Evolutionary conservation across 2,329 filamentous ascomycete genomes (phyloP), one percentile per base, ranked within the genome.

Genomic region (Eutypella sp.): DNA sequence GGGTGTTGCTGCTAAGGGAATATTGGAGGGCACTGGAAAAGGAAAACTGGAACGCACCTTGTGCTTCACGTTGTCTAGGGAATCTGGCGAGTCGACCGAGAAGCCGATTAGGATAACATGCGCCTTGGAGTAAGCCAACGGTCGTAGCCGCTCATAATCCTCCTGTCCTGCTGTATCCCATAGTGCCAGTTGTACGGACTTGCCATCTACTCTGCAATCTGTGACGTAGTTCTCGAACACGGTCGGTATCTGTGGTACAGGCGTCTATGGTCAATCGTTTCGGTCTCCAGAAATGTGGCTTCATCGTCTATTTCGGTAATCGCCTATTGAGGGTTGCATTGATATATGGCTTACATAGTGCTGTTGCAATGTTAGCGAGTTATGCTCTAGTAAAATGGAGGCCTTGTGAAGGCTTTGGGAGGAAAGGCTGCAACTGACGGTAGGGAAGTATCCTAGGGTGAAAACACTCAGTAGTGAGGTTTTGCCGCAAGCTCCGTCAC

Each of bases 141-240:
- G 93, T 53, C 93, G 86, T 71, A 99, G 75, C 65, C 93, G 81
- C 69, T 99, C 93, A 67, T 99, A 99, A 66, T 99, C 93, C 78
- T 99, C 93, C 69, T 99, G 93, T 49, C 93, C 93, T 42, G 93
- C 93, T n/a, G 93, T 99, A 82, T 99, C 93, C 93, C 93, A 99
- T 59, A 99, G 75, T 42, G 93, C 93, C 53, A 99, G 78, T 72
- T 99, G 93, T 33, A 99, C 93, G n/a, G 89, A 96, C 67, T 96
- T 96, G 62, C 93, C 93, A 66, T 99, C 93, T 49, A 99, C 93
- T 72, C 92, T 81, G 70, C 93, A 99, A 72, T 99, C 93, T 58
- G 93, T 99, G 54, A 99, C 93, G 63, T 99, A 99, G 73, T 99
- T 99, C 66, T 99, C 93, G 69, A 99, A 99, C 31, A 99, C 93